Conservation (phyloP, 1,139 yeast species). For the Saccharomycopsis phalli region DNA sequence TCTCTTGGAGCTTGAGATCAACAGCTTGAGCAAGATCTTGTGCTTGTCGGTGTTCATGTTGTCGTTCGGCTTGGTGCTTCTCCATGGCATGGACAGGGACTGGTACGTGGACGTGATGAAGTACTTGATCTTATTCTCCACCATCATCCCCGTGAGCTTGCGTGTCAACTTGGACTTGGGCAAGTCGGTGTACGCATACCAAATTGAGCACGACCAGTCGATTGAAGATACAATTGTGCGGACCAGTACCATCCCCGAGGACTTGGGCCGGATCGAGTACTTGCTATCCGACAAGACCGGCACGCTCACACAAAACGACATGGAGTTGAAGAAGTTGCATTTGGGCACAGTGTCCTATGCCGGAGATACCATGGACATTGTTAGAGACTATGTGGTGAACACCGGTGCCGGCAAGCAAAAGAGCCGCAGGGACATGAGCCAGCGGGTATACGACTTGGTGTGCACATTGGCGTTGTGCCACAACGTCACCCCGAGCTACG, state of each 20-base stretch:
- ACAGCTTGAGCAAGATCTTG: conserved; percentile 75
- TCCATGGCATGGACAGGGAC: conserved; percentile 61
- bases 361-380: conserved; percentile 86
- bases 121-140: conserved; percentile 81
- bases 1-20: conserved; percentile 81
- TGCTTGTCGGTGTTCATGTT: conserved; percentile 80
- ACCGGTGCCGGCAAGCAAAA: conserved; percentile 24
- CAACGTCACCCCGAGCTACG: conserved; percentile 79
- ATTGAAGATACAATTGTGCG: conserved; percentile 88
- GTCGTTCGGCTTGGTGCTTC: conserved; percentile 67
- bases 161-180: conserved; percentile 94
- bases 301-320: conserved; percentile 93
- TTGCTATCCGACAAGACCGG: conserved; percentile 93
- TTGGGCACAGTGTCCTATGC: conserved; percentile 89
- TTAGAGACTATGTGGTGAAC: conserved; percentile 50
- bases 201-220: conserved; percentile 76
- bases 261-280: conserved; percentile 91
- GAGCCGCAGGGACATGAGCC: conserved; percentile 54
- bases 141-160: conserved; percentile 92
- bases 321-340: conserved; percentile 92
- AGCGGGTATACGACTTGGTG: conserved; percentile 71
- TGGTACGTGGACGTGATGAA: conserved; percentile 93
- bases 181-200: conserved; percentile 91
- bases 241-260: conserved; percentile 97
- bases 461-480: conserved; percentile 86